Percentiles rank a stretch among this genome's conserved stretches.
These are phyloP conservation scores for Leccinum subgranulosum DNA, from an alignment of 768 basidiomycete genomes.

Conservation along the genomic window DNA sequence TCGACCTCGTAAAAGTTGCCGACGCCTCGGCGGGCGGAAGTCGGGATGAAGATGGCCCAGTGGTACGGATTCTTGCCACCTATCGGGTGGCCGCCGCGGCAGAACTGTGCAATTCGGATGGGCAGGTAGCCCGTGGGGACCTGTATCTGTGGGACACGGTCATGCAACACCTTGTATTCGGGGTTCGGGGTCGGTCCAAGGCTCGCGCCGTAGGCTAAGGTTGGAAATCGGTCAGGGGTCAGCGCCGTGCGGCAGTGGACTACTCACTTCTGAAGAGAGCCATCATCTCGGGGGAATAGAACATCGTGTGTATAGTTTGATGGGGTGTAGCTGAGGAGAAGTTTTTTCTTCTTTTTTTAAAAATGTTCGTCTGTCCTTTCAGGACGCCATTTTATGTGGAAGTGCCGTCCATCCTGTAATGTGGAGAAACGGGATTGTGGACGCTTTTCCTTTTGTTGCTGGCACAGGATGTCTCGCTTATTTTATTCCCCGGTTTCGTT, in stretches of 20 bases:
- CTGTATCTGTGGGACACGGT: not conserved
- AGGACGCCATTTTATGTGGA: too few relatives aligned
- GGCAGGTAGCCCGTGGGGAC: slow-evolving; percentile 14
- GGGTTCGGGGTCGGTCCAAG: not conserved
- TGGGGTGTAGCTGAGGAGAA: too few relatives aligned
- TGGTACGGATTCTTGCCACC: slow-evolving; percentile 5
- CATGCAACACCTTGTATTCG: slow-evolving; percentile 11
- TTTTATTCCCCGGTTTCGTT: too few relatives aligned
- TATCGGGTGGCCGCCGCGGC: not conserved
- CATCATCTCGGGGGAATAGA: too few relatives aligned
- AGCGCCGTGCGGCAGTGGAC: not conserved
- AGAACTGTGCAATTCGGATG: slow-evolving; percentile 16
- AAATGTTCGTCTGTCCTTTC: too few relatives aligned
- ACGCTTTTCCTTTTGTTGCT: too few relatives aligned
- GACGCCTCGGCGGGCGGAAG: slow-evolving; percentile 13
- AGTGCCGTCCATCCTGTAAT: too few relatives aligned
- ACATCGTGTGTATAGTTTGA: too few relatives aligned
- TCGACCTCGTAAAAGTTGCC: slow-evolving; percentile 22
- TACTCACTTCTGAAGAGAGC: too few relatives aligned
- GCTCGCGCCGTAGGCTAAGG: slow-evolving; percentile 7
- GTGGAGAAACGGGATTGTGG: too few relatives aligned
- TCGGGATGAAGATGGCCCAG: slow-evolving; percentile 25
- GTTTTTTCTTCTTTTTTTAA: too few relatives aligned
- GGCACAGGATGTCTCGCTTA: too few relatives aligned
- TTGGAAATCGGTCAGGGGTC: not conserved